Evolutionary conservation across 768 basidiomycete species (phyloP).

Genomic region (Candolleomyces eurysporus): DNA sequence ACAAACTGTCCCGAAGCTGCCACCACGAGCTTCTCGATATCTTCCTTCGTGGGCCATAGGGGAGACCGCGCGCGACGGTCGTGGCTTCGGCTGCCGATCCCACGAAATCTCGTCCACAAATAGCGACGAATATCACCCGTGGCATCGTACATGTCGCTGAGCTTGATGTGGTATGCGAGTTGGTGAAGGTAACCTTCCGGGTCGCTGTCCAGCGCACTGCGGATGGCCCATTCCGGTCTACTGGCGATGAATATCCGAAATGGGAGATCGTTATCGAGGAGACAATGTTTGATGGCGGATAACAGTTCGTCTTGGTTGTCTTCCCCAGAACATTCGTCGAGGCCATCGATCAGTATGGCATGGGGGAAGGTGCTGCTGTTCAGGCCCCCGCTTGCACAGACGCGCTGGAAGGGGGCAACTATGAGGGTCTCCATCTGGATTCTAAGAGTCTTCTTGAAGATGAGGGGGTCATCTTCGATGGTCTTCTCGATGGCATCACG

Average conservation of each 20-base stretch:
- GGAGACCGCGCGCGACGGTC: neutral
- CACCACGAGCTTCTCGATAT: conserved; percentile 5
- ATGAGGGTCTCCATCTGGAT: neutral
- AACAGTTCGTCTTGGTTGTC: neutral
- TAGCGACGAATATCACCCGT: neutral
- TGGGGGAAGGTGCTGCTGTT: neutral
- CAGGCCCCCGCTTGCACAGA: neutral
- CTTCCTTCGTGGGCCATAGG: conserved; percentile 12
- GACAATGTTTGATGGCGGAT: neutral
- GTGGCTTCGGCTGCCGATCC: neutral
- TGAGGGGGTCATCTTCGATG: neutral
- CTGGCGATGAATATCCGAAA: neutral
- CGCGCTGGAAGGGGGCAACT: neutral
- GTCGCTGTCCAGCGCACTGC: neutral
- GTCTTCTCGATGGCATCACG: neutral
- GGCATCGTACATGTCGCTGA: neutral
- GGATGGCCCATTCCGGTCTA: neutral
- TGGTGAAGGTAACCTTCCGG: neutral
- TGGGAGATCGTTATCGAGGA: neutral
- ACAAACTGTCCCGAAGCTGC: conserved; percentile 13
- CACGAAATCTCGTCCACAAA: neutral
- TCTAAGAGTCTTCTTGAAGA: neutral
- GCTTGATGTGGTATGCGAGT: neutral
- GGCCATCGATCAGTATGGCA: conserved; percentile 2
- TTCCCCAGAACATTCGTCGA: conserved; percentile 6